phyloP scores from a whole-genome alignment of 1,139 yeast species.

The Blastobotrys apis region DNA sequence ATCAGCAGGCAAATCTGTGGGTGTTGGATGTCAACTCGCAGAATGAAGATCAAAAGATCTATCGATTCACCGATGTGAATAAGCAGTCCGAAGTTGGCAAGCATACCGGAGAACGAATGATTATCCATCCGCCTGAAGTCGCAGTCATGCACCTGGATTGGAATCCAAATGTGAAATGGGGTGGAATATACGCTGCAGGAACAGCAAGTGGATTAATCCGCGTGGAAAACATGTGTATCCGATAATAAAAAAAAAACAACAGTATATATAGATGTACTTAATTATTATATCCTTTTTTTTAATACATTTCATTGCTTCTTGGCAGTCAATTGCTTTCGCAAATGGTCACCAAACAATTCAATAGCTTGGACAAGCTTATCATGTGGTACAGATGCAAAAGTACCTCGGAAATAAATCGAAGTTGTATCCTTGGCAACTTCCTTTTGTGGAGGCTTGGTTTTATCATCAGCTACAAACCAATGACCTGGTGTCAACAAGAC shows the following conservation, averaged over 20 bases:
- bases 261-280: constrained; percentile 67
- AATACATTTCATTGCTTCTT: not conserved
- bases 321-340: constrained; percentile 37
- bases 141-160: constrained; percentile 55
- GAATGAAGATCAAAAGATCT: constrained; percentile 35
- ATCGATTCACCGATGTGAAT: constrained; percentile 35
- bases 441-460: constrained; percentile 46
- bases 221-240: constrained; percentile 41
- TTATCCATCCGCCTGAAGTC: constrained; percentile 49
- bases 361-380: constrained; percentile 56
- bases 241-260: not conserved
- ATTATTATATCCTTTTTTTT: constrained; percentile 33
- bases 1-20: constrained; percentile 30
- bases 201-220: constrained; percentile 63
- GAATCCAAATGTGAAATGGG: constrained; percentile 50
- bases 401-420: constrained; percentile 77
- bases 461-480: constrained; percentile 62
- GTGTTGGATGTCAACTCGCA: constrained; percentile 34
- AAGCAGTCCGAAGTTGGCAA: constrained; percentile 24
- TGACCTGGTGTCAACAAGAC: constrained; percentile 83
- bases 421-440: constrained; percentile 29
- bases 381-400: constrained; percentile 78
- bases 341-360: constrained; percentile 59
- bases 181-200: constrained; percentile 64
- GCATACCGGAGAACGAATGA: constrained; percentile 23